Evolutionary conservation across 768 basidiomycete genomes (phyloP), one percentile per base, ranked within the genome.

Genomic region (Tylopilus intermedius): DNA sequence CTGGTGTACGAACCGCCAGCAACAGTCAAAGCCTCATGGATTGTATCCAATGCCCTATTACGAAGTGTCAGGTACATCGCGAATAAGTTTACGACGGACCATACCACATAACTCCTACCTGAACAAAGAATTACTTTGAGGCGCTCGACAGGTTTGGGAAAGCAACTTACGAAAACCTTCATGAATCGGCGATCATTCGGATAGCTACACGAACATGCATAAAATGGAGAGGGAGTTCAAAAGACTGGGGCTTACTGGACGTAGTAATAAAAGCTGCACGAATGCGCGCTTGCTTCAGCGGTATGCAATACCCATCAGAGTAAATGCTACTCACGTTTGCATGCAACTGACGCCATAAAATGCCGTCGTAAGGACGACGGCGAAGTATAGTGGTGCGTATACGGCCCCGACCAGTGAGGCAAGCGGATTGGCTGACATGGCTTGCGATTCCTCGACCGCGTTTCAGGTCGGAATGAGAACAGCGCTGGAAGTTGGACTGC

Each of bases 91-190:
- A 33, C 22, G 2, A 22, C 2, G 15, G 4, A 5, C 0, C 11
- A 8, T 21, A 61, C 59, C 59, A 60, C 14, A 60, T 1, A 21
- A 5, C 45, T 24, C 38, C 42, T 3, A 61, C 59, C 59, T 60
- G 13, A 3, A 2, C 27, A 37, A 4, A 35, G 27, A 0, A 4
- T 24, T 40, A 18, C 10, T 9, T 49, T 11, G 40, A 35, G 13
- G 40, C 5, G 8, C 15, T 8, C 0, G 8, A 26, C 1, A 10
- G 15, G 18, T 24, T 37, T 3, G 3, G 15, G 2, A 22, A 15
- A 0, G 4, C 14, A 32, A 53, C 55, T 57, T 6, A 60, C 59
- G 6, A 50, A 33, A 6, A 2, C 0, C 21, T 60, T 60, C 10
- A 38, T 41, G 11, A 18, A 29, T 4, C 22, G 7, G 18, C 33